Percentiles rank a stretch among this genome's conserved stretches.
phyloP scores from a whole-genome alignment of 1,284 basidiomycete species.

The Apiotrichum siamense region DNA sequence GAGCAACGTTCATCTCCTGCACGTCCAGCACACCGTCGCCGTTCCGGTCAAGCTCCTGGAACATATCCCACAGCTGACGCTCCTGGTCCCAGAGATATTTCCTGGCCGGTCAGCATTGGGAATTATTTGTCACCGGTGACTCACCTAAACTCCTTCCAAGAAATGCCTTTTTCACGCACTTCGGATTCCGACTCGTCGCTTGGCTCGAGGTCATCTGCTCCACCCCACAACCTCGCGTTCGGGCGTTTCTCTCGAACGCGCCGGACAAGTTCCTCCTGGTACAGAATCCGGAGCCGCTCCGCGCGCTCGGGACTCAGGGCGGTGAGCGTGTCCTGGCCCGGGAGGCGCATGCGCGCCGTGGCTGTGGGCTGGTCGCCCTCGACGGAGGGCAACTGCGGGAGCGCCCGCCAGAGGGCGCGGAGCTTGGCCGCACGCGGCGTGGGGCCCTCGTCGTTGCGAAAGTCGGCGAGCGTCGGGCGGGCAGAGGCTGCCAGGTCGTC shows the following conservation, averaged over 20 bases:
- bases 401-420: conserved; percentile 41
- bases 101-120: conserved; percentile 31
- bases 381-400: conserved; percentile 37
- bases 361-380: conserved; percentile 27
- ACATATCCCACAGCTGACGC: conserved; percentile 77
- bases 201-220: conserved; percentile 49
- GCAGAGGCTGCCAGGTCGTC: conserved; percentile 6
- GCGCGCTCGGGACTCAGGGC: conserved; percentile 62
- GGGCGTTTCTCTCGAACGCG: conserved; percentile 50
- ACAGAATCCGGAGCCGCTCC: conserved; percentile 61
- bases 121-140: conserved; percentile 8
- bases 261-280: conserved; percentile 69
- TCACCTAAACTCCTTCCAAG: conserved; percentile 68
- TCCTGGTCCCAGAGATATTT: conserved; percentile 42
- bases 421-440: conserved; percentile 37
- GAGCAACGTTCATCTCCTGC: conserved; percentile 62
- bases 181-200: conserved; percentile 15
- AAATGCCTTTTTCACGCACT: conserved; percentile 49
- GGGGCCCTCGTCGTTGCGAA: conserved; percentile 41
- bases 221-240: conserved; percentile 48
- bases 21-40: conserved; percentile 73
- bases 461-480: conserved; percentile 35
- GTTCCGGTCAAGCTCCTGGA: conserved; percentile 81
- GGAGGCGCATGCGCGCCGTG: conserved; percentile 39
- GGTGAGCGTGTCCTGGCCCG: conserved; percentile 44